phyloP scores from a whole-genome alignment of 352 stramenopile species.

The Phytophthora ramorum region DNA sequence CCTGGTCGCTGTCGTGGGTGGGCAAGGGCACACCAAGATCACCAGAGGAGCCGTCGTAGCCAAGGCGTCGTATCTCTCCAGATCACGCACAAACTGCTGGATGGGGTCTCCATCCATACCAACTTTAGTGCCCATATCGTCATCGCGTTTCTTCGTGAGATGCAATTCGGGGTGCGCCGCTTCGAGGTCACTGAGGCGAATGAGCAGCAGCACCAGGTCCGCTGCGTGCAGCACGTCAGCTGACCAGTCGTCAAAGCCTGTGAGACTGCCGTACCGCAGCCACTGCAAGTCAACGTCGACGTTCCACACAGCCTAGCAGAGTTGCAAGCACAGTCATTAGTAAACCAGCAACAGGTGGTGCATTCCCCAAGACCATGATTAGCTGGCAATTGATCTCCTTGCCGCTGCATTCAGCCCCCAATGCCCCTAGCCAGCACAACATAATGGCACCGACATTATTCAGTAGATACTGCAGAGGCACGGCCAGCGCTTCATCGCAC shows the following conservation, averaged over 20 bases:
- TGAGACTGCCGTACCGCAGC: slow-evolving; percentile 60
- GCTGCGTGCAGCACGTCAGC: slow-evolving; percentile 17
- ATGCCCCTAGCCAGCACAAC: slow-evolving; percentile 2
- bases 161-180: slow-evolving; percentile 63
- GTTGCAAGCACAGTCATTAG: slow-evolving; percentile 11
- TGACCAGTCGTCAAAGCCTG: slow-evolving; percentile 44
- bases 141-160: not conserved
- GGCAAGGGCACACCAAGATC: slow-evolving; percentile 49
- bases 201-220: slow-evolving; percentile 63
- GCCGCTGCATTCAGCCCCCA: slow-evolving; percentile 4
- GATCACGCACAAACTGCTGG: slow-evolving; percentile 30
- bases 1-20: slow-evolving; percentile 16
- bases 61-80: slow-evolving; percentile 34
- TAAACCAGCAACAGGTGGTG: not conserved
- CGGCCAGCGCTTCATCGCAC: slow-evolving; percentile 59
- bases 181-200: slow-evolving; percentile 66
- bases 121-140: not conserved
- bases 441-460: slow-evolving; percentile 45
- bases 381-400: not conserved
- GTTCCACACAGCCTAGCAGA: slow-evolving; percentile 32
- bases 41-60: slow-evolving; percentile 35
- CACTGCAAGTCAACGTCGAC: slow-evolving; percentile 52
- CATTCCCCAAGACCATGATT: not conserved
- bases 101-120: slow-evolving; percentile 1
- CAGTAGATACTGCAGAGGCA: slow-evolving; percentile 60